These are phyloP conservation scores for Berberis vulgaris DNA, from an alignment of 164 flowering plant species.

Conservation along the genomic window DNA sequence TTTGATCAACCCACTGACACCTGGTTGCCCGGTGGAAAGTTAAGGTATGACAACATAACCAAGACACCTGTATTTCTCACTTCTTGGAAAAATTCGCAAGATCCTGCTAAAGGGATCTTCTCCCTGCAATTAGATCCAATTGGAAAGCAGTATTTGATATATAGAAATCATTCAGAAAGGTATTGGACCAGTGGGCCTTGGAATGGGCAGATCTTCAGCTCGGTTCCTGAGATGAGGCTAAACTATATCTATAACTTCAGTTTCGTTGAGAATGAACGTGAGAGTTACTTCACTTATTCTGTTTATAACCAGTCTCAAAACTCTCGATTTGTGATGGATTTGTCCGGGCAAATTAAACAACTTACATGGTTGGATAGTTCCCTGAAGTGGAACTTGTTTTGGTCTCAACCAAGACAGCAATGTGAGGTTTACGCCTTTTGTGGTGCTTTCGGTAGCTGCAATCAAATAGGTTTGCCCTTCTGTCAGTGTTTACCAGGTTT, in stretches of 20 bases:
- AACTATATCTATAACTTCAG: slow-evolving; percentile 12
- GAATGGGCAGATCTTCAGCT: slow-evolving; percentile 8
- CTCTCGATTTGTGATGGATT: slow-evolving; percentile 14
- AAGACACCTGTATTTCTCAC: slow-evolving; percentile 25
- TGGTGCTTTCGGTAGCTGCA: slow-evolving; percentile 22
- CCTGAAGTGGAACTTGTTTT: slow-evolving; percentile 19
- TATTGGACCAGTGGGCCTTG: slow-evolving; percentile 19
- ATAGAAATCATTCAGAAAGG: slow-evolving; percentile 4
- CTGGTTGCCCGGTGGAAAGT: slow-evolving; percentile 49
- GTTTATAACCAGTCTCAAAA: background rate
- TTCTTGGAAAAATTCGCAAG: slow-evolving; percentile 58
- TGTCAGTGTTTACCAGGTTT: slow-evolving; percentile 22
- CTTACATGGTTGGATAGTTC: slow-evolving; percentile 6
- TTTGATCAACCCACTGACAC: slow-evolving; percentile 29
- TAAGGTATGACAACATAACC: slow-evolving; percentile 31
- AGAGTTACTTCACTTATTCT: slow-evolving; percentile 10
- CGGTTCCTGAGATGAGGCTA: slow-evolving; percentile 14
- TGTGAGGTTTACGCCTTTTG: slow-evolving; percentile 17
- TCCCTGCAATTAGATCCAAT: slow-evolving; percentile 4
- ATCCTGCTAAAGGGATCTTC: slow-evolving; percentile 52
- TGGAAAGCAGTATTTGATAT: background rate
- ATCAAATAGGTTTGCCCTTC: background rate
- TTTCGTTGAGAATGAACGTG: slow-evolving; percentile 1
- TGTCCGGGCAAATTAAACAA: slow-evolving; percentile 20
- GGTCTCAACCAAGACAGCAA: slow-evolving; percentile 15